Conservation (phyloP, 2,329 filamentous ascomycete genomes). For the Microascus cirrosus region DNA sequence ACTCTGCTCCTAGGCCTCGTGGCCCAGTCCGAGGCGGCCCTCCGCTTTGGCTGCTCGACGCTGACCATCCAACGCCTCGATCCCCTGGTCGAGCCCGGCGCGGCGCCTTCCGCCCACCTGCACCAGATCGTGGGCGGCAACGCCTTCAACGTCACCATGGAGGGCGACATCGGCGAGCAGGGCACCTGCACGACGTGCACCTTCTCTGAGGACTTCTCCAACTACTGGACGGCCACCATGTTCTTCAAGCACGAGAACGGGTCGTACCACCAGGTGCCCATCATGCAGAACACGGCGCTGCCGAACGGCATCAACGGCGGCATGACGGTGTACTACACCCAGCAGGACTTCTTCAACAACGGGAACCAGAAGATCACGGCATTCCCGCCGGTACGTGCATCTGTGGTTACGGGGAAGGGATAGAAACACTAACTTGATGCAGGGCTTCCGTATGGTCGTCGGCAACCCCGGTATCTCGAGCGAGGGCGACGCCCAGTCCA, state of each 20-base stretch:
- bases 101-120: slow-evolving; percentile 40
- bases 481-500: slow-evolving; percentile 22
- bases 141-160: slow-evolving; percentile 33
- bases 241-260: slow-evolving; percentile 8
- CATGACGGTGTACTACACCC: slow-evolving; percentile 35
- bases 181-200: slow-evolving; percentile 8
- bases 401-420: neutral
- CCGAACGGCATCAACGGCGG: slow-evolving; percentile 21
- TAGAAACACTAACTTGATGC: slow-evolving; percentile 7
- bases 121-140: slow-evolving; percentile 47
- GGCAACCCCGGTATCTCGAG: slow-evolving; percentile 23
- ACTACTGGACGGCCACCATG: slow-evolving; percentile 10
- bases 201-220: slow-evolving; percentile 9
- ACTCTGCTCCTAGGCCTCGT: slow-evolving; percentile 1
- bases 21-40: slow-evolving; percentile 14
- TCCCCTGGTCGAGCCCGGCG: slow-evolving; percentile 29
- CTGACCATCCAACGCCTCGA: slow-evolving; percentile 32
- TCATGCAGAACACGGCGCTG: slow-evolving; percentile 6
- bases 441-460: slow-evolving; percentile 37
- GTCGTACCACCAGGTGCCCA: slow-evolving; percentile 8
- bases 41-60: slow-evolving; percentile 31
- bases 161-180: slow-evolving; percentile 10
- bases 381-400: slow-evolving; percentile 31
- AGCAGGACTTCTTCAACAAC: slow-evolving; percentile 10
- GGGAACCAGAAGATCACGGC: slow-evolving; percentile 25